Evolutionary conservation across 129 eudicot species (phyloP).

Genomic region (Flaveria brownii): DNA sequence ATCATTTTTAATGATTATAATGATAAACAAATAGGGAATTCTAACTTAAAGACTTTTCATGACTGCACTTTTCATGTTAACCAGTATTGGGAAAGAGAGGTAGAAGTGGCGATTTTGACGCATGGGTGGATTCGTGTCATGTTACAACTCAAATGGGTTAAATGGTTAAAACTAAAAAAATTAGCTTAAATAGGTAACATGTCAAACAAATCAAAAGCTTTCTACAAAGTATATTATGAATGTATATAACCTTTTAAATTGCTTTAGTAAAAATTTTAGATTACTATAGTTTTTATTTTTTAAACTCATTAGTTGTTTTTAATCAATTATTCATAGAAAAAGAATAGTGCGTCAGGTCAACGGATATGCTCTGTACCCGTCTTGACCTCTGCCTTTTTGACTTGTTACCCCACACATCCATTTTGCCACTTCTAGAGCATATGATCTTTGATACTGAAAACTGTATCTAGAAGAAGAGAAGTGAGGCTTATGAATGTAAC

Average conservation of each 20-base stretch:
- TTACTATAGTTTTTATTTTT: neutral
- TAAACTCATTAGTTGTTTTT: neutral
- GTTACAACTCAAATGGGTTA: neutral
- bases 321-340: too few species aligned
- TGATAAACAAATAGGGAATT: neutral
- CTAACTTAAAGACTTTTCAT: neutral
- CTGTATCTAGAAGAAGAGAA: too few species aligned
- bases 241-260: neutral
- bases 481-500: too few species aligned
- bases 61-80: neutral
- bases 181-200: neutral
- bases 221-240: neutral
- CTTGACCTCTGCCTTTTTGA: too few species aligned
- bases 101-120: neutral
- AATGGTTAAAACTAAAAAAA: neutral
- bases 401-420: too few species aligned
- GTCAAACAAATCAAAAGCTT: neutral
- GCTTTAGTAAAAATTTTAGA: neutral
- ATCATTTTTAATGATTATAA: neutral
- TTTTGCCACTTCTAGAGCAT: too few species aligned
- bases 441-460: too few species aligned
- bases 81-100: neutral
- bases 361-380: too few species aligned
- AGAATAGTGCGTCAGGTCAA: too few species aligned
- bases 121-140: neutral